phyloP scores from a whole-genome alignment of 129 eudicot species.

The Tagetes patula region DNA sequence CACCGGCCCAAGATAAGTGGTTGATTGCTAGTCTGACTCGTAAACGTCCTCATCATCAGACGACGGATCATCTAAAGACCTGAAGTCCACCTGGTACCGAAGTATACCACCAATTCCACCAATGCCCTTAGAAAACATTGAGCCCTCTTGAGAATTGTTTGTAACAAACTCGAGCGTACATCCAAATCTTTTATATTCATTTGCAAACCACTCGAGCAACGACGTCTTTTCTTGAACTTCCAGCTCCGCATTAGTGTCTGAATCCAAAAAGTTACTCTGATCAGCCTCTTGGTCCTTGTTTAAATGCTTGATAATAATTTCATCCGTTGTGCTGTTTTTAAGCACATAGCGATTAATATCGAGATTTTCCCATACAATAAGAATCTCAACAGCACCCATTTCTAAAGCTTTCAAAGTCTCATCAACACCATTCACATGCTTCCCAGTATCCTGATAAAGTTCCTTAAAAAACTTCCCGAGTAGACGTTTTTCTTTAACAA shows the following conservation, averaged over 20 bases:
- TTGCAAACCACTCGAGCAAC: constrained; percentile 43
- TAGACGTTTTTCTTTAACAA: constrained; percentile 40
- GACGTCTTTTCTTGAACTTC: constrained; percentile 41
- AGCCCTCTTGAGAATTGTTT: constrained; percentile 40
- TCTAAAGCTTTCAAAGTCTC: constrained; percentile 38
- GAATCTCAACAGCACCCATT: constrained; percentile 43
- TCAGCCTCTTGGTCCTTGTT: constrained; percentile 36
- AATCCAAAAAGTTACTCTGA: constrained; percentile 40
- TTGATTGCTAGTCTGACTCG: constrained; percentile 43
- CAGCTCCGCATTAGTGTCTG: constrained; percentile 37
- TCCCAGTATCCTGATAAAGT: constrained; percentile 40
- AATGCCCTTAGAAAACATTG: constrained; percentile 40
- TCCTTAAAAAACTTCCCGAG: constrained; percentile 42
- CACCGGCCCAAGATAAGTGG: constrained; percentile 27
- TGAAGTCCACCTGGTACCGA: constrained; percentile 40
- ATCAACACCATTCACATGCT: constrained; percentile 38
- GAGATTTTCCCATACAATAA: constrained; percentile 42
- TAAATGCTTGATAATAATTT: constrained; percentile 32
- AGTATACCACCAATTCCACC: constrained; percentile 49
- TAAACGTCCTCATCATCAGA: constrained; percentile 40
- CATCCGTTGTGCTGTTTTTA: constrained; percentile 33
- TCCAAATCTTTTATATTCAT: constrained; percentile 39
- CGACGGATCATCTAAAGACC: constrained; percentile 37
- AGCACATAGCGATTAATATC: constrained; percentile 32
- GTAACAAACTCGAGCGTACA: constrained; percentile 44